Evolutionary conservation across 2,329 filamentous ascomycete genomes (phyloP), one percentile per base, ranked within the genome.

Genomic region (Diaporthe humulicola): DNA sequence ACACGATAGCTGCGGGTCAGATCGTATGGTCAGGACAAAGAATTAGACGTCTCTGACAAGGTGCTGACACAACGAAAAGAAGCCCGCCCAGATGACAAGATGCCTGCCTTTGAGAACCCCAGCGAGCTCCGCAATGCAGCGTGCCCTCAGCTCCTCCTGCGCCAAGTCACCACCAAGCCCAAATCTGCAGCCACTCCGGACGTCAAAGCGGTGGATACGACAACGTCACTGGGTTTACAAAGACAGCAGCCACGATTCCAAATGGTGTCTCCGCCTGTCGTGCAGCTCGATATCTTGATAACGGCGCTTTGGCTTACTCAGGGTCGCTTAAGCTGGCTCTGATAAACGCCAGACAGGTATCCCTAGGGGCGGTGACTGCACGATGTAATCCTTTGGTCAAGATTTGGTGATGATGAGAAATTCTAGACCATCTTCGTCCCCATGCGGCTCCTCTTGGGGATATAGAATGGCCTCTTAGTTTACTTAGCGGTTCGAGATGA

Each of bases 331-430:
- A 28, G 52, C 28, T 54, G 22, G 54, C 28, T 30, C 38, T n/a
- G 36, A 28, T n/a, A 12, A 17, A 30, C 15, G 14, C n/a, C 30
- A 42, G 17, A 19, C 38, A 64, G 17, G 36, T 10, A 38, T 19
- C 38, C 15, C 30, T n/a, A 38, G 22, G 12, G 45, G 19, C 66
- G 25, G 19, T 38, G 30, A 22, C 25, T 22, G 45, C 45, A 33
- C 38, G 28, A 25, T 52, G 33, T 70, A 25, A 71, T 38, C 36
- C 14, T 33, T 75, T 66, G 56, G 74, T 73, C 56, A 75, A 58
- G 22, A 38, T 52, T 38, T 50, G 25, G 33, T 48, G 28, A 56
- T 45, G 30, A 73, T 70, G 38, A 40, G 50, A 61, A 66, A 60
- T 33, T 25, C 15, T 4, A 33, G 60, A 15, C n/a, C 28, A 2